Conservation (phyloP, 2,329 filamentous ascomycete genomes). For the Hymenoscyphus infarciens region DNA sequence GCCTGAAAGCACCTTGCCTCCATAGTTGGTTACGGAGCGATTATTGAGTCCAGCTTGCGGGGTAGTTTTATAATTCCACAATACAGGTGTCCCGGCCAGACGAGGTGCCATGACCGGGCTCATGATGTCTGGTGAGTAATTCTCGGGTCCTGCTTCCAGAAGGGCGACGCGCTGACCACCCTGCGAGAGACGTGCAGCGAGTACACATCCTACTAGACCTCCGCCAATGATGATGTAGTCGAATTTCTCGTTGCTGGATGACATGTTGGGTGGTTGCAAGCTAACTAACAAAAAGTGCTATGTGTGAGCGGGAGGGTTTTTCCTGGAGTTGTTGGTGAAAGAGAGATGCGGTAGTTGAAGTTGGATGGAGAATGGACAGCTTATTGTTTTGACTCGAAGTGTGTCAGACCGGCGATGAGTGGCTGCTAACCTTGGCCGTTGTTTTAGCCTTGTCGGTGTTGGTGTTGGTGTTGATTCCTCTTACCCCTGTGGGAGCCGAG, state of each 20-base stretch:
- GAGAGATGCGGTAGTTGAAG: too few species aligned
- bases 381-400: too few species aligned
- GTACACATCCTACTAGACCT: constrained; percentile 37
- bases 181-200: constrained; percentile 32
- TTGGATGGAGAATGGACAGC: too few species aligned
- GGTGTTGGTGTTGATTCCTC: too few species aligned
- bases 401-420: too few species aligned
- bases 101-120: neutral
- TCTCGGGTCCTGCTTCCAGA: neutral
- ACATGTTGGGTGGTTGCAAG: neutral
- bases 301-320: too few species aligned
- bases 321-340: too few species aligned
- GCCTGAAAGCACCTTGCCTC: neutral
- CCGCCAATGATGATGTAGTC: constrained; percentile 39
- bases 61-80: neutral
- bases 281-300: too few species aligned
- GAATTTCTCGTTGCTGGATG: neutral
- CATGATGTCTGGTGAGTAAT: neutral
- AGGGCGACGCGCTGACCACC: neutral
- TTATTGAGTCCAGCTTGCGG: neutral
- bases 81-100: neutral
- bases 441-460: too few species aligned
- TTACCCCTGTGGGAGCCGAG: too few species aligned
- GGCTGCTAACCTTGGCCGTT: too few species aligned
- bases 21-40: neutral